phyloP scores from a whole-genome alignment of 345 rosid genomes.

The Rhizophora apiculata region DNA sequence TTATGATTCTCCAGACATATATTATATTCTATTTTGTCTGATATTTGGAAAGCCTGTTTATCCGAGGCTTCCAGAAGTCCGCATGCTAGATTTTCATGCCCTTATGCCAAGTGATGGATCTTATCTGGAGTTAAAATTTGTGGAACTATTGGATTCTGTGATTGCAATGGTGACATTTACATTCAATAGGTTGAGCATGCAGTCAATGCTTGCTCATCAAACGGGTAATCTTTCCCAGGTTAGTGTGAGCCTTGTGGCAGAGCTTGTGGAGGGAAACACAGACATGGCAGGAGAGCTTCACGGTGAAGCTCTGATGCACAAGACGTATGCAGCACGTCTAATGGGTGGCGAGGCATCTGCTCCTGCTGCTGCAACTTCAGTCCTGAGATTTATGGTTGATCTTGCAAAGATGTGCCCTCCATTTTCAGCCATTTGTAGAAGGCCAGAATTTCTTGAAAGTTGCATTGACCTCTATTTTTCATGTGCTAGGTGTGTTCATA shows the following conservation, averaged over 20 bases:
- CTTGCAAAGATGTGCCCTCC: slow-evolving; percentile 95
- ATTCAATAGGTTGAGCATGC: slow-evolving; percentile 83
- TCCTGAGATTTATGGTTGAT: slow-evolving; percentile 99
- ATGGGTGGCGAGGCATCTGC: slow-evolving; percentile 99
- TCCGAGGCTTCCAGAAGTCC: slow-evolving; percentile 97
- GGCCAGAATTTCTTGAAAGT: slow-evolving; percentile 85
- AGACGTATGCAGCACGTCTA: slow-evolving; percentile 96
- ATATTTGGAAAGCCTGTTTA: slow-evolving; percentile 94
- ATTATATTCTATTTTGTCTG: slow-evolving; percentile 89
- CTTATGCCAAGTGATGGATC: slow-evolving; percentile 85
- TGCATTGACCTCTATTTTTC: slow-evolving; percentile 94
- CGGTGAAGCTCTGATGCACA: slow-evolving; percentile 99
- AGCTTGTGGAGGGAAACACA: slow-evolving; percentile 82
- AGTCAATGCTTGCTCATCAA: slow-evolving; percentile 85
- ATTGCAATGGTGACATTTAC: slow-evolving; percentile 93
- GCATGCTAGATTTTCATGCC: slow-evolving; percentile 99
- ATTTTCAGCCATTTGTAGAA: slow-evolving; percentile 89
- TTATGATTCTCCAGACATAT: slow-evolving; percentile 97
- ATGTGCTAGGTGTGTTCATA: slow-evolving; percentile 74
- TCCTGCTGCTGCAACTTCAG: slow-evolving; percentile 97
- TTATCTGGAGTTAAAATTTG: slow-evolving; percentile 76
- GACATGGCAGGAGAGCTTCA: slow-evolving; percentile 98
- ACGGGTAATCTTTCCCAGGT: slow-evolving; percentile 87
- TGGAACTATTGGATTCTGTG: slow-evolving; percentile 92
- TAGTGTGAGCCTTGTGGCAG: slow-evolving; percentile 85